Percentiles rank a stretch among this genome's conserved stretches.
Evolutionary conservation across 306 rosid species (phyloP).

Genomic region (Malus orientalis): DNA sequence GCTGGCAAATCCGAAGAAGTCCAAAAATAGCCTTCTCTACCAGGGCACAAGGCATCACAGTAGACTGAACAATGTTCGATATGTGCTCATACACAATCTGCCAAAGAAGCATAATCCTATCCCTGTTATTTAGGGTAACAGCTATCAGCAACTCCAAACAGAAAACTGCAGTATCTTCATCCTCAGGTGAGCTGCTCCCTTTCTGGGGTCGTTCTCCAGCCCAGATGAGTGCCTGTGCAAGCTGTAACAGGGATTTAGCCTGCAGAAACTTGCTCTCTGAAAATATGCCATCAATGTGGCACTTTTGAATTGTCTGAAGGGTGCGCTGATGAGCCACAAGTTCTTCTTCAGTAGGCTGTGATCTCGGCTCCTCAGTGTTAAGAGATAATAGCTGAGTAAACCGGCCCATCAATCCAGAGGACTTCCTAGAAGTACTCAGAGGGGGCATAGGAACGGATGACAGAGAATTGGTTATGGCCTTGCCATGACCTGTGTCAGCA

Average conservation of each 20-base stretch:
- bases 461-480: slow-evolving; percentile 59
- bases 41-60: slow-evolving; percentile 86
- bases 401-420: slow-evolving; percentile 94
- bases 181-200: slow-evolving; percentile 76
- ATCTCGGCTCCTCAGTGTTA: slow-evolving; percentile 90
- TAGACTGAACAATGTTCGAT: slow-evolving; percentile 85
- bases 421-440: slow-evolving; percentile 69
- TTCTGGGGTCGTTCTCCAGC: slow-evolving; percentile 84
- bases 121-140: slow-evolving; percentile 88
- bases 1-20: slow-evolving; percentile 86
- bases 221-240: slow-evolving; percentile 87
- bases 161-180: slow-evolving; percentile 94
- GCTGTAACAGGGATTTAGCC: slow-evolving; percentile 86
- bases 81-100: slow-evolving; percentile 94
- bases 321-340: slow-evolving; percentile 93
- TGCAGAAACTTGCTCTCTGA: slow-evolving; percentile 91
- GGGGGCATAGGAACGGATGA: slow-evolving; percentile 65
- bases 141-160: slow-evolving; percentile 94
- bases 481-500: slow-evolving; percentile 64
- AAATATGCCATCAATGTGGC: slow-evolving; percentile 91
- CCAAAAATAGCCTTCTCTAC: slow-evolving; percentile 99
- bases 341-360: slow-evolving; percentile 96
- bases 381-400: slow-evolving; percentile 94
- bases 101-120: slow-evolving; percentile 90
- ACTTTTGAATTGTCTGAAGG: slow-evolving; percentile 81